Evolutionary conservation across 2,329 filamentous ascomycete species (phyloP), one percentile per base, ranked within the genome.

Genomic region (Xylaria sp.): DNA sequence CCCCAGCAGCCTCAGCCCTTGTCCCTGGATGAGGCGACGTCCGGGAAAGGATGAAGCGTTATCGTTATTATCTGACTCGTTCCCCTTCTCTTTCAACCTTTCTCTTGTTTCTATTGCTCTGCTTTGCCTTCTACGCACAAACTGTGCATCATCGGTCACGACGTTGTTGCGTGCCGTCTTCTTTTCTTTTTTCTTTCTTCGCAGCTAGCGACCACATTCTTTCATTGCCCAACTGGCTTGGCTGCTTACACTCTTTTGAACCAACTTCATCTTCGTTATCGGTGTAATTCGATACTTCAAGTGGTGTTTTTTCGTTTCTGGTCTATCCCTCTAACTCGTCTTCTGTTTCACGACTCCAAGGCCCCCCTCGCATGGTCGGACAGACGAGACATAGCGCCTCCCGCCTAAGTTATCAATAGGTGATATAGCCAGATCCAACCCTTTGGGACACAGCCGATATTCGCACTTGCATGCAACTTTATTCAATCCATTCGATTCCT

Each of bases 241-340:
- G 86, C 84, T 86, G 83, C 83, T 84, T 82, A 84, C 85, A 79
- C 80, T 86, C 83, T 80, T 88, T 87, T 84, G 75, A 78, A 78
- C 73, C 74, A 70, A 73, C 57, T 72, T 67, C 77, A 76, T 67
- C 70, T 77, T 76, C 72, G 71, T 78, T 73, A 72, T 77, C 76
- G 74, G 79, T 80, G 78, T 80, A 78, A 79, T 80, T 79, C 79
- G 68, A 69, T 68, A 62, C 68, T 66, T 76, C 77, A 77, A 71
- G 67, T 73, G 71, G 67, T 73, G 71, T 72, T 73, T 75, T 75
- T 75, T 64, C 33, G 67, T 70, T 70, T 74, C 73, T 74, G 70
- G 74, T 71, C 71, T 61, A 72, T 72, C 64, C 54, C 65, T 70
- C 62, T 69, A 51, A 68, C 68, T 69, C 66, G 69, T 70, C 66